Evolutionary conservation across 2,329 filamentous ascomycete genomes (phyloP), one percentile per base, ranked within the genome.

Genomic region (Cladophialophora bantiana): DNA sequence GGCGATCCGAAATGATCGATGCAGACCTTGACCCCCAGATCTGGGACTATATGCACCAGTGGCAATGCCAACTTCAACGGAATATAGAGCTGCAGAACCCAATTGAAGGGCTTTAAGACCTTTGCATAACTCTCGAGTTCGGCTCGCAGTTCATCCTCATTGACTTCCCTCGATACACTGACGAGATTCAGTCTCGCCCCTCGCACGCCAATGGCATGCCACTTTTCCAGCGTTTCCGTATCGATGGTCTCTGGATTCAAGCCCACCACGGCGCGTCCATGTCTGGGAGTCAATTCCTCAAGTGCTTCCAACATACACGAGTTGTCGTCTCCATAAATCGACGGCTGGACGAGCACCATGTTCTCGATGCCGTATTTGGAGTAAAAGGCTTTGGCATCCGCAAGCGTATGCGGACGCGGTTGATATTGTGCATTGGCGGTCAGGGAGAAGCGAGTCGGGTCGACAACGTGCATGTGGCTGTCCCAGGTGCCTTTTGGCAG

Each of bases 391-490:
- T 83, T 75, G 20, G 86, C 85, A 36, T 88, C 80, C 7, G 78
- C 72, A 6, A 88, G 76, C 1, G 80, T 84, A 71, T 86, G 83
- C 12, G 80, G 71, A 2, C 75, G 73, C 2, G 87, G 86, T 18
- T 75, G 76, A 76, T 89, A 89, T 68, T 79, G 76, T 38, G 86
- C 86, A 35, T 77, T 73, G 7, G 79, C 67, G 32, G 79, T 77
- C 7, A 88, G 74, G 0, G 84, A 82, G 72, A 85, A 89, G 7
- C 74, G 74, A 20, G 77, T 72, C 0, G 84, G 85, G 60, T 88
- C 84, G 57, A 88, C 80, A 38, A 89, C 82, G 74, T 89, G 88
- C 85, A 89, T 89, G 74, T 89, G 87, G 59, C 83, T 84, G 73
- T 88, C 86, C 86, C 86, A 89, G 64, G 86, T 79, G 13, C 78